Evolutionary conservation across 495 filamentous ascomycete species (phyloP), one percentile per base, ranked within the genome.

Genomic region (Neurospora sp.): DNA sequence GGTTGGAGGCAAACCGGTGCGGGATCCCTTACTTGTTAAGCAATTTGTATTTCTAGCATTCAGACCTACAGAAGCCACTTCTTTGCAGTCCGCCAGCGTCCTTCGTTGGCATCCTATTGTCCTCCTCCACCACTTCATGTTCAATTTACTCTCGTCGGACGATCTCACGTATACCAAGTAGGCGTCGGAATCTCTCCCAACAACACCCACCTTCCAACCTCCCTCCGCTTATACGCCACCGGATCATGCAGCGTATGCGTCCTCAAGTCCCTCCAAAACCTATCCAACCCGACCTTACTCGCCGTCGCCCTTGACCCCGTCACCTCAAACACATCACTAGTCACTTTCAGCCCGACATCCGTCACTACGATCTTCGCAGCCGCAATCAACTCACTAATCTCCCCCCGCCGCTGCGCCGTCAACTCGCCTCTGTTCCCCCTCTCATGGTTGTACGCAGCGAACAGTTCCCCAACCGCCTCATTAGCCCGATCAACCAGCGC

Each of bases 241-340:
- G 88, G 88, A 77, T 91, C 88, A 81, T 91, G 89, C 75, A 90
- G 77, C 0, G 83, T 86, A 78, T 91, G 89, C 23, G 87, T 88
- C n/a, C 89, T 77, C 16, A 89, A 77, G 74, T 90, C 88, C 70
- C 88, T 79, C 87, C 88, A 90, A 78, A 88, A 90, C 40, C 88
- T 79, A 80, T 89, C 89, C 70, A 91, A 79, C 0, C 87, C 88
- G 0, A 87, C 84, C 75, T 84, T 88, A 39, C 77, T 77, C 2
- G 83, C 80, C 14, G 88, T 90, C 7, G 88, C 84, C 72, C 85
- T 80, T 2, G 87, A 81, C 1, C 88, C 89, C 0, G 86, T 88
- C 27, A 88, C 85, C 77, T 91, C 88, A 77, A 90, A 91, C 4
- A 90, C 83, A 0, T 88, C 87, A 6, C 82, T 79, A 1, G 88